These are phyloP conservation scores for Corylus avellana DNA, from an alignment of 306 rosid species.

Conservation along the genomic window DNA sequence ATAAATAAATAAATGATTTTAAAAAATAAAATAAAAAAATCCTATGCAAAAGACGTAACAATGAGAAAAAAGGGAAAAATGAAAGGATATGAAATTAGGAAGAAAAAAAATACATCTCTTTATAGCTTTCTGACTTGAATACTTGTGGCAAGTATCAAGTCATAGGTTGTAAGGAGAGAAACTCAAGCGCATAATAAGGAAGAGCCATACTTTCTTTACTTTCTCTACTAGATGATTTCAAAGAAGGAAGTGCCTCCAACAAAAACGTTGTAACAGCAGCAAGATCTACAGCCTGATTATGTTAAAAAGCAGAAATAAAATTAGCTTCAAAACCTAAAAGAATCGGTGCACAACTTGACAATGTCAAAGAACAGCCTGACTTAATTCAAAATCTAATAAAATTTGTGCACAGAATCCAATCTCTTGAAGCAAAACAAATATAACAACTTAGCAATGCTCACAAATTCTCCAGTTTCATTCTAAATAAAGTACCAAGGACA, in stretches of 20 bases:
- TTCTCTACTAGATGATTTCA: slow-evolving; percentile 46
- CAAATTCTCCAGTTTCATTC: neutral
- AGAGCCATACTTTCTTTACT: slow-evolving; percentile 55
- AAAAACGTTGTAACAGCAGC: slow-evolving; percentile 77
- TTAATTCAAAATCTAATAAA: neutral
- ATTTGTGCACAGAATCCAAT: neutral
- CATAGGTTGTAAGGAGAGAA: neutral
- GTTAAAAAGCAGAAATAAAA: slow-evolving; percentile 15
- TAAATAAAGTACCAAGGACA: neutral
- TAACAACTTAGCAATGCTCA: neutral
- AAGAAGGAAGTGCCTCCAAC: slow-evolving; percentile 78
- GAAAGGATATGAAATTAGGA: neutral
- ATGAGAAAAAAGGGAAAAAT: neutral
- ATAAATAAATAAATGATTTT: too few species aligned
- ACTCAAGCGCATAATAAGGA: slow-evolving; percentile 16
- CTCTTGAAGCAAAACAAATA: slow-evolving; percentile 11
- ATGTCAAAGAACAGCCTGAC: neutral
- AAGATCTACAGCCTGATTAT: slow-evolving; percentile 76
- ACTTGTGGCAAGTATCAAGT: slow-evolving; percentile 2
- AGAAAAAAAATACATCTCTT: slow-evolving; percentile 1
- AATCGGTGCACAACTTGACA: neutral
- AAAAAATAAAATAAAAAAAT: too few species aligned
- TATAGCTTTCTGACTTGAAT: neutral
- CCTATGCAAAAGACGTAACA: neutral
- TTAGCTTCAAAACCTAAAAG: slow-evolving; percentile 16